phyloP scores from a whole-genome alignment of 371 early-diverging fungal species.

The Mortierella sp. region DNA sequence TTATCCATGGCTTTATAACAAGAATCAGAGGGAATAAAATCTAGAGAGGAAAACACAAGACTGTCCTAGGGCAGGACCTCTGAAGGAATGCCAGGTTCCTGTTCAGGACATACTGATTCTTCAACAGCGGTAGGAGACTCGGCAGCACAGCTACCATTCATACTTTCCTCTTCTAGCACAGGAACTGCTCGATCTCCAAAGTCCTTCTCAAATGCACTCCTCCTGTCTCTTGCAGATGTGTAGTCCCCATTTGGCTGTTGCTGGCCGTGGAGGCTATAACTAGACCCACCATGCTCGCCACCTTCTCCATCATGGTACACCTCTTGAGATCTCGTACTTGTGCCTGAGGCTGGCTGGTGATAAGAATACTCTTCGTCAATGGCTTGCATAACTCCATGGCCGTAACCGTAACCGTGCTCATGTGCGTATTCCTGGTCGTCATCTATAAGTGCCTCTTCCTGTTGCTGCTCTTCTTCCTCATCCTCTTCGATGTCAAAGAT shows the following conservation, averaged over 20 bases:
- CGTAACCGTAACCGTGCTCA: neutral
- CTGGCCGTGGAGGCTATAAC: neutral
- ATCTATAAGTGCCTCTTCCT: too few relatives aligned
- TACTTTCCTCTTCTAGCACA: neutral
- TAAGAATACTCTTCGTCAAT: constrained; percentile 3
- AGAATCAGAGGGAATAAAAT: too few relatives aligned
- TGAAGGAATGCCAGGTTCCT: too few relatives aligned
- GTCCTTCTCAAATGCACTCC: constrained; percentile 7
- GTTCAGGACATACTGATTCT: too few relatives aligned
- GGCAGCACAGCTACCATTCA: neutral
- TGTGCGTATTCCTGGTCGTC: neutral
- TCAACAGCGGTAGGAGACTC: too few relatives aligned
- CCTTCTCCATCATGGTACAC: constrained; percentile 1
- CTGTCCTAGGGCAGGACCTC: too few relatives aligned
- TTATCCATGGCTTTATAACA: too few relatives aligned
- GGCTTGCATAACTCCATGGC: neutral
- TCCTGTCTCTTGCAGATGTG: neutral
- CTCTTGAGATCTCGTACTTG: neutral
- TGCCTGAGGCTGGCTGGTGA: neutral
- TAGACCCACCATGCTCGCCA: neutral
- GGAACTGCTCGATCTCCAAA: constrained; percentile 6
- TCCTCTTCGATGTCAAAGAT: constrained; percentile 74
- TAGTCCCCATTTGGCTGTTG: constrained; percentile 3
- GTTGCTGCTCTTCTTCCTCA: constrained; percentile 8
- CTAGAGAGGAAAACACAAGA: too few relatives aligned